Evolutionary conservation across 495 filamentous ascomycete genomes (phyloP), one percentile per base, ranked within the genome.

Genomic region (Glonium stellatum): DNA sequence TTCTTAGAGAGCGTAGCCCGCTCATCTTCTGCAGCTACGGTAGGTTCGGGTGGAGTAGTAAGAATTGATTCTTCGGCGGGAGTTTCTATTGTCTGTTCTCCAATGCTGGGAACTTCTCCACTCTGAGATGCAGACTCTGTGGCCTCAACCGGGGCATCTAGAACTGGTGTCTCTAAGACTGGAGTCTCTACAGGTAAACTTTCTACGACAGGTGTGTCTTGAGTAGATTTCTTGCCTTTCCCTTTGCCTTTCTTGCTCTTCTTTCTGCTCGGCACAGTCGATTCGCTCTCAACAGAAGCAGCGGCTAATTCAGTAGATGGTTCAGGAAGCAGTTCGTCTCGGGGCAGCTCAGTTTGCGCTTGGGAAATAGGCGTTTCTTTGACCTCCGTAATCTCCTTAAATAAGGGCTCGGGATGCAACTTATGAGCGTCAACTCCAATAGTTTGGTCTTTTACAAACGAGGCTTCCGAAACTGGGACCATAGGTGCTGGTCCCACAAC

Each of bases 1-100:
- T 1, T 21, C 9, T 48, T 63, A 15, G 56, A 12, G 2, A 60
- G 64, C 13, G 50, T 31, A 52, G 57, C 55, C 64, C 63, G 62
- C 13, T 66, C 56, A n/a, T 41, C 52, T 15, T 44, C 39, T 13
- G 18, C 18, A 18, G 18, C 39, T 11, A 18, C 39, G 13, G 18
- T 18, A 13, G 12, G 13, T 11, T 44, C 39, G 1, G 18, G 13
- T 18, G 12, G 10, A 44, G 39, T 11, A 15, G 12, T 11, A 13
- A 18, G 18, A 13, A 15, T 13, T 11, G 18, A 6, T 31, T 31
- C 27, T 31, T 31, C 27, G 6, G 3, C 6, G 27, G 27, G 27
- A 31, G 27, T 6, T 31, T 31, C 27, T 31, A 31, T 31, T 31
- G 6, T 31, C 27, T 2, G 27, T 31, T 31, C 27, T 31, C 6